A percentile compares a stretch with the other conserved stretches of the same genome.
Evolutionary conservation across 148 eudicot species (phyloP).

Genomic region (Gaultheria prostrata): DNA sequence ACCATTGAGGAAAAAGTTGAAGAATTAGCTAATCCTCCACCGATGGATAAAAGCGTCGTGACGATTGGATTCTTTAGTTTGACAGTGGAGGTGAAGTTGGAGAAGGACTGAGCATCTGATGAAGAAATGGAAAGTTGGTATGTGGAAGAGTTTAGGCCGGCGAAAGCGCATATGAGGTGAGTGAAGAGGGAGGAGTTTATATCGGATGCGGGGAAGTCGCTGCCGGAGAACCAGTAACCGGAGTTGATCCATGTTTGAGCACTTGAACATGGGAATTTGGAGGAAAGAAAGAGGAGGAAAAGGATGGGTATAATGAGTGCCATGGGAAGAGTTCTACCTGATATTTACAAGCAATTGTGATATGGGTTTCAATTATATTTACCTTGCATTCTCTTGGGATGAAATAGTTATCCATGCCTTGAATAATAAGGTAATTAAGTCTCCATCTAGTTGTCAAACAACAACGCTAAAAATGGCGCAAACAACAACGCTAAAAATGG

Average conservation of each 20-base stretch:
- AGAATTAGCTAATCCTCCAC: background rate
- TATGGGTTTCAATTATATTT: too few species aligned
- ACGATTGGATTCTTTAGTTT: background rate
- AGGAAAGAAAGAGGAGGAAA: conserved; percentile 4
- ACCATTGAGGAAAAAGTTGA: conserved; percentile 9
- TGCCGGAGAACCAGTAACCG: background rate
- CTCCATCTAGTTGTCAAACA: too few species aligned
- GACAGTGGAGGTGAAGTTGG: background rate
- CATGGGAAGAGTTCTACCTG: background rate
- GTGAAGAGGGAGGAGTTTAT: background rate
- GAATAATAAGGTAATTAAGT: too few species aligned
- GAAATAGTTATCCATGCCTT: too few species aligned
- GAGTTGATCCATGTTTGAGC: background rate
- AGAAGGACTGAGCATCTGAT: background rate
- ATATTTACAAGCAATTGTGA: too few species aligned
- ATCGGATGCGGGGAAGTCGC: background rate
- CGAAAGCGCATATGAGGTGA: background rate
- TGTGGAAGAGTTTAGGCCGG: background rate
- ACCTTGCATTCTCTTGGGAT: too few species aligned
- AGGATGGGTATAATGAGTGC: background rate
- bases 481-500: too few species aligned
- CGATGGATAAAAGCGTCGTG: background rate
- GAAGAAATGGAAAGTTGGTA: background rate
- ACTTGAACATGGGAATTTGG: background rate
- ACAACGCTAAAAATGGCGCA: too few species aligned